These are phyloP conservation scores for Phytophthora pisi DNA, from an alignment of 352 stramenopile genomes.

Conservation along the genomic window DNA sequence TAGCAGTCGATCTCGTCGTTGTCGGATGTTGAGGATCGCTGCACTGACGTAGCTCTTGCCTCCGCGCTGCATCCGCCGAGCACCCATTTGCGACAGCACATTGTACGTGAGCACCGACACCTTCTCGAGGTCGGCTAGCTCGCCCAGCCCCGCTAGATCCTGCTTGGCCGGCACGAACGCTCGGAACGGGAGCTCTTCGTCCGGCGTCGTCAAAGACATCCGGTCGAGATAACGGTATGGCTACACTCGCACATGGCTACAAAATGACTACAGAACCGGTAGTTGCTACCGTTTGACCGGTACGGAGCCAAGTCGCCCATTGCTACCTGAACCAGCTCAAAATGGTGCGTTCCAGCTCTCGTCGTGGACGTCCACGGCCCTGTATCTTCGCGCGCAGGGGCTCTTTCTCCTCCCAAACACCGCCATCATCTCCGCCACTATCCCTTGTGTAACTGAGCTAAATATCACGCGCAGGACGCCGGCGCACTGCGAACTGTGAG, in stretches of 20 bases:
- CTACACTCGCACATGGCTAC: constrained; percentile 12
- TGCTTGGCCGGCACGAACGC: constrained; percentile 54
- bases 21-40: constrained; percentile 59
- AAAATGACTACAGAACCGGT: neutral
- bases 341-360: constrained; percentile 19
- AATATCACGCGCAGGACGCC: constrained; percentile 48
- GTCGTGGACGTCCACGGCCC: neutral
- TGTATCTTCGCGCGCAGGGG: constrained; percentile 11
- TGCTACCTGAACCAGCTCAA: neutral
- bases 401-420: neutral
- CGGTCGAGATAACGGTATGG: too few relatives aligned
- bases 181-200: constrained; percentile 22
- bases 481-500: constrained; percentile 50
- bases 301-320: too few relatives aligned
- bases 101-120: constrained; percentile 84
- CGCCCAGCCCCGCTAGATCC: constrained; percentile 48
- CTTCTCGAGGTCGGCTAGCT: constrained; percentile 59
- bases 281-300: too few relatives aligned
- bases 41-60: constrained; percentile 57
- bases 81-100: constrained; percentile 82
- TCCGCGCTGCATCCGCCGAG: constrained; percentile 48
- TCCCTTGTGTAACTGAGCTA: constrained; percentile 6
- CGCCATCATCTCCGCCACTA: neutral
- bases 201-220: neutral
- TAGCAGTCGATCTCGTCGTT: constrained; percentile 61